Evolutionary conservation across 192 early-diverging fungal species (phyloP).

Genomic region (Linnemannia zychae): DNA sequence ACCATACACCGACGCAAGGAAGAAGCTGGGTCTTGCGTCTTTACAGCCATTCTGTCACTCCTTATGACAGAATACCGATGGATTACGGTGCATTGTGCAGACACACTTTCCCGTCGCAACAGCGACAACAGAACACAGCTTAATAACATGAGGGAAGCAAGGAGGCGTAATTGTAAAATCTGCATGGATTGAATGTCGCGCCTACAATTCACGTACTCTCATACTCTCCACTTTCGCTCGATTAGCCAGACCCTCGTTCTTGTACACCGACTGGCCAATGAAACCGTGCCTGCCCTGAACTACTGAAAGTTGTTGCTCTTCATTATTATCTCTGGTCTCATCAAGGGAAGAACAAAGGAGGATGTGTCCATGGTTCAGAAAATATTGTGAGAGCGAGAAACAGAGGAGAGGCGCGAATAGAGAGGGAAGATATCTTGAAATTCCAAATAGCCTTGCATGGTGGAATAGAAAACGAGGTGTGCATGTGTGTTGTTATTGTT

Average conservation of each 20-base stretch:
- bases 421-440: background rate
- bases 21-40: slow-evolving; percentile 6
- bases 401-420: background rate
- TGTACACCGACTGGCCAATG: background rate
- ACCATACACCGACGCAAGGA: background rate
- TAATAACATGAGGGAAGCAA: background rate
- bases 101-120: background rate
- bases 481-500: background rate
- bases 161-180: background rate
- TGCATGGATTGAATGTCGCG: background rate
- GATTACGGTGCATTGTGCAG: background rate
- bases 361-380: background rate
- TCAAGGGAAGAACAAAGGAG: background rate
- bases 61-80: background rate
- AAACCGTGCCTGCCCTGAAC: background rate
- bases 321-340: background rate
- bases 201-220: no score
- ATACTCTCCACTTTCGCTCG: background rate
- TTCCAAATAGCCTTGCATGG: background rate
- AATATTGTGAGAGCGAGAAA: slow-evolving; percentile 2
- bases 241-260: background rate
- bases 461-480: background rate
- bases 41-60: background rate
- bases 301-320: background rate
- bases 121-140: background rate